Base-by-base conservation (phyloP, 1,284 basidiomycete species). In the Boletus albobrunnescens region DNA sequence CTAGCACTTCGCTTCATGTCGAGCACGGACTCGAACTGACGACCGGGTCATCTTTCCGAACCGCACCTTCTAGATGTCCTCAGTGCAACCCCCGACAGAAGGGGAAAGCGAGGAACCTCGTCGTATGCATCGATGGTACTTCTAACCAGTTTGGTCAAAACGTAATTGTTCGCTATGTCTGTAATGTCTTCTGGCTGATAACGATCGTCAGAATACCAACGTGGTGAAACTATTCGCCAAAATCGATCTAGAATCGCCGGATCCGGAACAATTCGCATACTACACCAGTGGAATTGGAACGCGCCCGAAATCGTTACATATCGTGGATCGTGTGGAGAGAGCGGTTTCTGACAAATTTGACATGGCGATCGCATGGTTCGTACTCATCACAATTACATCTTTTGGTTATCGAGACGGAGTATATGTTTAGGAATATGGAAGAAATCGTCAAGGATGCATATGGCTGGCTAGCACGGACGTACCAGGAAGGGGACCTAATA, bases 271-370 rank as follows among this genome's bases (percentile, higher is more conserved):
- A 50, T 39, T 52, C 9, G 61, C 61, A 3, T 72, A 61, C 46
- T 72, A 71, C 50, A 63, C 61, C 31, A 71, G 69, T 36, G 71
- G 70, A 0, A 65, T 73, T 31, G 71, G 70, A 22, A 70, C 68
- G n/a, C n/a, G n/a, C n/a, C 13, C 27, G 13, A 58, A 54, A 31
- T 49, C 54, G 26, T 3, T 56, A 32, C 31, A 58, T 38, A 19
- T 58, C 23, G 2, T 60, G 22, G 19, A 32, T 6, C 53, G 62
- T 17, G 17, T 61, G 28, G 47, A 51, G 31, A 49, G 47, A 43
- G 41, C 33, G 0, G 13, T 67, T 7, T 43, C 46, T n/a, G 56
- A 49, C 17, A 61, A 27, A 12, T 46, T 52, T 33, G 1, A 71
- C 40, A 50, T 50, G 53, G 58, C 51, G 1, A 26, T 61, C 28